Evolutionary conservation across 441 rosid species (phyloP).

Genomic region (Pelargonium exstipulatum): DNA sequence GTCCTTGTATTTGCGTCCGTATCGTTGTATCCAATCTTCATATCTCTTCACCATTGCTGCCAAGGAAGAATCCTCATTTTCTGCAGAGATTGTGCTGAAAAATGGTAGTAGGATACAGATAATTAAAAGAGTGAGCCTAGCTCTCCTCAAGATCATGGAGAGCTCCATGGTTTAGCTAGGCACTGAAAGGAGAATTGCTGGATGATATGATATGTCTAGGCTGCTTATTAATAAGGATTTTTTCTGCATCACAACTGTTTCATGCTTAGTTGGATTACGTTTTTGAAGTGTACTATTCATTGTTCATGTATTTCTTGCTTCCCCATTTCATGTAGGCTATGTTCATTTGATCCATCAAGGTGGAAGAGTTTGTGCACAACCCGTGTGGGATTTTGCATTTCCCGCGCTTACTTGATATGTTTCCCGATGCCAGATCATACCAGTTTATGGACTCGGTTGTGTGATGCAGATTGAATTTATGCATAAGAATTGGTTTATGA

Average conservation of each 20-base stretch:
- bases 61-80: conserved; percentile 12
- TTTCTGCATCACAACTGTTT: neutral
- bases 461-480: too few species aligned
- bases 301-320: conserved; percentile 22
- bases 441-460: too few species aligned
- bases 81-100: conserved; percentile 22
- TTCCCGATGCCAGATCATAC: too few species aligned
- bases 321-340: neutral
- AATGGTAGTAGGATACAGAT: conserved; percentile 29
- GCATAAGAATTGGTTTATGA: too few species aligned
- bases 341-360: neutral
- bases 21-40: conserved; percentile 44
- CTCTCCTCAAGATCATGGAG: conserved; percentile 20
- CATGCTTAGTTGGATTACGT: conserved; percentile 12
- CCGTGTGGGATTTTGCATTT: too few species aligned
- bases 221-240: conserved; percentile 20
- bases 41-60: conserved; percentile 36
- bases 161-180: conserved; percentile 17
- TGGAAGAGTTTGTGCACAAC: neutral
- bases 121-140: conserved; percentile 25
- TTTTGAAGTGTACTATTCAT: conserved; percentile 13
- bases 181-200: neutral
- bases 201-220: neutral
- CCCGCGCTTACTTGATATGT: too few species aligned
- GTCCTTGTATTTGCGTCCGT: conserved; percentile 33